Base-by-base conservation (phyloP, 75 land plant species). In the Azolla pinnata region DNA sequence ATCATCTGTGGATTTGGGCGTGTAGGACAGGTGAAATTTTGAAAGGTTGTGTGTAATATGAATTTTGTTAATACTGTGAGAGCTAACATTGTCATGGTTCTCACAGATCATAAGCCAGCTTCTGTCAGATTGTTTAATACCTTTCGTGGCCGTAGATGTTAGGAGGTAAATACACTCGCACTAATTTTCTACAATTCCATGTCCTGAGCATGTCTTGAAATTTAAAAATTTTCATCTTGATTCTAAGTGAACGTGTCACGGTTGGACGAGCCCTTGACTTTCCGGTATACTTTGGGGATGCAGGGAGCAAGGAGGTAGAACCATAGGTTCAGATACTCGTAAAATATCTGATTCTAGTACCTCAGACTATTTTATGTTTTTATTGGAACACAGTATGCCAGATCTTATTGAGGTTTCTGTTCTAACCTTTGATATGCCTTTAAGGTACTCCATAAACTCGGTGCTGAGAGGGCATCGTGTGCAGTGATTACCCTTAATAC, bases 1-100 rank as follows among this genome's bases (percentile, higher is more conserved):
- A 88, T 93, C 27, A 79, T 93, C 53, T 93, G 98, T 82, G 98
- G 98, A 48, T 93, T 89, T 74, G 98, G 98, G 62, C 90, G 98
- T 29, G 98, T 93, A 62, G 98, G 98, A 38, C 98, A 93, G 98
- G 98, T 93, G 29, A 31, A 26, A 44, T 27, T 16, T 31, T 31
- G 2, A 52, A 8, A 18, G 1, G 0, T 0, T 19, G 29, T 50
- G 1, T 14, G 2, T 62, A 0, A 0, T 18, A n/a, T n/a, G n/a
- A n/a, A n/a, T n/a, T n/a, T n/a, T n/a, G n/a, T n/a, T n/a, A n/a
- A n/a, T n/a, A n/a, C n/a, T n/a, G n/a, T 31, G 64, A 31, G 27
- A 16, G 31, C 28, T 16, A 29, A 20, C 29, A 26, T 32, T 40
- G 34, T 35, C 12, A 49, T 35, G 16, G 18, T 20, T 55, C 50